Percentiles rank a stretch among this genome's conserved stretches.
phyloP scores from a whole-genome alignment of 2,329 filamentous ascomycete genomes.

The Grosmannia penicillata region DNA sequence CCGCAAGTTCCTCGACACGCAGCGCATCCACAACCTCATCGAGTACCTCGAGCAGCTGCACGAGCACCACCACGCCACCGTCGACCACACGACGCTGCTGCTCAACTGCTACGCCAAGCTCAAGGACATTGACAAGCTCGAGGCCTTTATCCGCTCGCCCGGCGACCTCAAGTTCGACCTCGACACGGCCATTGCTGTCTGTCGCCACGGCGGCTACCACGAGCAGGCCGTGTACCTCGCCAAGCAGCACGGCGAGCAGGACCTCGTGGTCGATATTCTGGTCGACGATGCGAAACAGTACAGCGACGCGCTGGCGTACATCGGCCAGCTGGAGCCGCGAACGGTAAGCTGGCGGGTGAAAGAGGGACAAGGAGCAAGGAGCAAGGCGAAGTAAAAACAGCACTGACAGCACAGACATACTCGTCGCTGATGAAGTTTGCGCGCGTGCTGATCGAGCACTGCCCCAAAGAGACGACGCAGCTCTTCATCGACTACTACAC shows the following conservation, averaged over 20 bases:
- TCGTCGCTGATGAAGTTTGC: conserved; percentile 90
- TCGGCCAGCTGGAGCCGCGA: conserved; percentile 73
- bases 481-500: conserved; percentile 94
- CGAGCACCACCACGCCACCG: conserved; percentile 81
- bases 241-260: conserved; percentile 83
- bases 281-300: conserved; percentile 93
- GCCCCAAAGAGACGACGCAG: conserved; percentile 65
- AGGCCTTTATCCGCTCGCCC: conserved; percentile 91
- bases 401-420: conserved; percentile 47
- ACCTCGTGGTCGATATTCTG: conserved; percentile 86
- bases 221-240: conserved; percentile 94
- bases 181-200: conserved; percentile 95
- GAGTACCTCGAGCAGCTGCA: conserved; percentile 95
- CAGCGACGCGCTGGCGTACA: conserved; percentile 75
- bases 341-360: conserved; percentile 40
- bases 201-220: conserved; percentile 88
- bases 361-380: not conserved
- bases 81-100: conserved; percentile 86
- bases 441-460: conserved; percentile 76
- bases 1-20: conserved; percentile 89
- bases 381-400: no score
- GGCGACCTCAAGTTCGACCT: conserved; percentile 92
- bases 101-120: conserved; percentile 96
- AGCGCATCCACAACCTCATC: conserved; percentile 93
- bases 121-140: conserved; percentile 91